Conservation (phyloP, 2,329 filamentous ascomycete species). For the Rugonectria rugulosa region DNA sequence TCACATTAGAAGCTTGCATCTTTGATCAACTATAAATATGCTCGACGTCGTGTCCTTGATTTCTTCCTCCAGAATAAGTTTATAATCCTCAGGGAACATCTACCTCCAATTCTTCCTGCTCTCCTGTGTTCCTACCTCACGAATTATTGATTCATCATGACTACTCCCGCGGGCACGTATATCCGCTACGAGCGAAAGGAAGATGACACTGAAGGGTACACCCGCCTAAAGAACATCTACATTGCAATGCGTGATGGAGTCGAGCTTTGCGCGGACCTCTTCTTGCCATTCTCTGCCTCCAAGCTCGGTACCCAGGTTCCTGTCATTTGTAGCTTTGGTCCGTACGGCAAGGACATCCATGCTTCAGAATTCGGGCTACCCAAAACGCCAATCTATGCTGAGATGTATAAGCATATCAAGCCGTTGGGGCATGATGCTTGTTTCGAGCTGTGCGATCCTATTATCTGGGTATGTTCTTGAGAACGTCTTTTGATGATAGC, state of each 20-base stretch:
- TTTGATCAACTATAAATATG: no score
- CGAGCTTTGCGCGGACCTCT: conserved; percentile 14
- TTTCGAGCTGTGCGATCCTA: conserved; percentile 6
- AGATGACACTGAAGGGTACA: conserved; percentile 9
- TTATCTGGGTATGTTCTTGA: conserved; percentile 9
- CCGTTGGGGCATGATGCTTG: conserved; percentile 10
- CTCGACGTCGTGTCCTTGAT: no score
- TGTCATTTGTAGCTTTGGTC: conserved; percentile 7
- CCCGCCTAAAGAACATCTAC: conserved; percentile 5
- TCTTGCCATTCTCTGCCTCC: conserved; percentile 8
- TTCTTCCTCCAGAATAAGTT: no score
- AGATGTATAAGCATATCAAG: conserved; percentile 12
- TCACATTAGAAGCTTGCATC: no score
- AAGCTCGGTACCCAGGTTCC: conserved; percentile 1
- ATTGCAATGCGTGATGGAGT: conserved; percentile 10
- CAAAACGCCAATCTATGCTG: conserved; percentile 6
- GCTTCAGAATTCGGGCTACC: conserved; percentile 11
- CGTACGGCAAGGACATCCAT: conserved; percentile 17
- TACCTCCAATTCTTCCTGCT: no score
- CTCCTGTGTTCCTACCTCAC: no score
- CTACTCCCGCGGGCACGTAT: not conserved
- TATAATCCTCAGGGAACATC: no score
- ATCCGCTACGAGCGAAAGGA: not conserved
- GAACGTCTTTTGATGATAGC: no score
- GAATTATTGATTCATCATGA: not conserved